Conservation (phyloP, 345 rosid genomes). For the Arabidopsis suecica region DNA sequence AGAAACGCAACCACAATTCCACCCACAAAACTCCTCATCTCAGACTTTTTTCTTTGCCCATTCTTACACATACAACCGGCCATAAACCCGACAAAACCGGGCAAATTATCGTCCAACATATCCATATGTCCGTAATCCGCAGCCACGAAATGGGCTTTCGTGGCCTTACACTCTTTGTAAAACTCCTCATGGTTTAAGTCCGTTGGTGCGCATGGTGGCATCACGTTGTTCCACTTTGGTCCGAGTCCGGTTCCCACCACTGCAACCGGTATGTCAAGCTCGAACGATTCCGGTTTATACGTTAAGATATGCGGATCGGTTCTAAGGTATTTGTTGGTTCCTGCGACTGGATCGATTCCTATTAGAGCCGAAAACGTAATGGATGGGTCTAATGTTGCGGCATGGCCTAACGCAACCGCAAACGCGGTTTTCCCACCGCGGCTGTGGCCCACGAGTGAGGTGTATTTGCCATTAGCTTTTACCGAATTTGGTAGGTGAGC, state of each 20-base stretch:
- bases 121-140: conserved; percentile 47
- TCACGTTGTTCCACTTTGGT: conserved; percentile 2
- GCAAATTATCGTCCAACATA: conserved; percentile 45
- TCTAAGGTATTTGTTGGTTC: background rate
- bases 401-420: conserved; percentile 42
- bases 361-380: conserved; percentile 33
- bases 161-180: conserved; percentile 41
- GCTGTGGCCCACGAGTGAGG: conserved; percentile 42
- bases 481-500: conserved; percentile 35
- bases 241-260: conserved; percentile 46
- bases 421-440: conserved; percentile 46
- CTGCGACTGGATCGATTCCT: conserved; percentile 47
- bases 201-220: conserved; percentile 42
- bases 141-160: conserved; percentile 42
- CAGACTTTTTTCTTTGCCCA: conserved; percentile 19
- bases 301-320: conserved; percentile 40
- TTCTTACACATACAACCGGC: conserved; percentile 44
- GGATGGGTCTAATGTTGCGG: conserved; percentile 41
- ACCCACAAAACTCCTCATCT: conserved; percentile 44
- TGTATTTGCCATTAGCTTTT: conserved; percentile 21
- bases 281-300: conserved; percentile 38
- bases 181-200: conserved; percentile 43
- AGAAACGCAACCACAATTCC: conserved; percentile 44
- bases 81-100: conserved; percentile 35
- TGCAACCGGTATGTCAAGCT: conserved; percentile 41